These are phyloP conservation scores for Somion occarium DNA, from an alignment of 1,284 basidiomycete species.

Conservation along the genomic window DNA sequence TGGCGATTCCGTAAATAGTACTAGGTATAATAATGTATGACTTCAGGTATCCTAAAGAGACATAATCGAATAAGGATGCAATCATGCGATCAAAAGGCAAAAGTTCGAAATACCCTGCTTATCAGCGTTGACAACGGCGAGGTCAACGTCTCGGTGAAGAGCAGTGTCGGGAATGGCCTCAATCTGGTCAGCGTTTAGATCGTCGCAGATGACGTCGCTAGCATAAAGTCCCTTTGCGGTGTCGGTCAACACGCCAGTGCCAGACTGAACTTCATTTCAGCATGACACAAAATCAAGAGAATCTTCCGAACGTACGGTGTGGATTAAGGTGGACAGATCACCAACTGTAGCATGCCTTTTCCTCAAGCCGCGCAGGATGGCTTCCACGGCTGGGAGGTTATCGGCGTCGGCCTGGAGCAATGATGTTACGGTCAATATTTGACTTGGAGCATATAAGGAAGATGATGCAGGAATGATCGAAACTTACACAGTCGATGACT, in stretches of 20 bases:
- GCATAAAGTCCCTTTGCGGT: slow-evolving; percentile 27
- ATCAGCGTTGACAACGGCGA: slow-evolving; percentile 29
- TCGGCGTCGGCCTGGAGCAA: slow-evolving; percentile 36
- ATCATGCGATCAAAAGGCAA: no score
- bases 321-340: slow-evolving; percentile 40
- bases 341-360: slow-evolving; percentile 38
- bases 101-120: slow-evolving; percentile 22
- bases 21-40: slow-evolving; percentile 36
- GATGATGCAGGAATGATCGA: background rate
- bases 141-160: slow-evolving; percentile 30
- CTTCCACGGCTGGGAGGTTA: slow-evolving; percentile 33
- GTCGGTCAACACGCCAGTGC: slow-evolving; percentile 25
- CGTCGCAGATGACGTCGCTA: slow-evolving; percentile 30
- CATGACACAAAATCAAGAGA: background rate
- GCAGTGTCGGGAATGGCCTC: slow-evolving; percentile 30
- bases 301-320: slow-evolving; percentile 36
- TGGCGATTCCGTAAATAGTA: slow-evolving; percentile 36
- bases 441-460: no score
- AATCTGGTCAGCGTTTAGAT: slow-evolving; percentile 30
- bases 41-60: slow-evolving; percentile 34
- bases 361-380: slow-evolving; percentile 41
- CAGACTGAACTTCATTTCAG: no score
- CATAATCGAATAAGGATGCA: no score
- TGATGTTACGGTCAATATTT: no score
- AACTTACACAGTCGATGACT: slow-evolving; percentile 8